Percentiles rank a stretch among this genome's conserved stretches.
Conservation (phyloP, 495 filamentous ascomycete species). For the Neurospora sp. region DNA sequence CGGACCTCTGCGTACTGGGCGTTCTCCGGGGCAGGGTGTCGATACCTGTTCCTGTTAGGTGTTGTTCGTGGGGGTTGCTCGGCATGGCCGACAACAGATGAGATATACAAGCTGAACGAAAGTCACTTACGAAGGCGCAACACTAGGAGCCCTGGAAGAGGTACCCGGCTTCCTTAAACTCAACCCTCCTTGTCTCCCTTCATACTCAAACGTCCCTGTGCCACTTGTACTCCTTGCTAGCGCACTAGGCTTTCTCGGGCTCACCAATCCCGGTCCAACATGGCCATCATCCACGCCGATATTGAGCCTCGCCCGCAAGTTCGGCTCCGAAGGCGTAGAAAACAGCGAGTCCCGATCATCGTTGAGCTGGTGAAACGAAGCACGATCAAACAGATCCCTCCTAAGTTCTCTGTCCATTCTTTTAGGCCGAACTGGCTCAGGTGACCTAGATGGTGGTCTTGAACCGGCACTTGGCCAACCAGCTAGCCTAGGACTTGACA, state of each 20-base stretch:
- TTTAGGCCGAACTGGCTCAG: neutral
- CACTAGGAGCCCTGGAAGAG: neutral
- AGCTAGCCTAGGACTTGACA: constrained; percentile 1
- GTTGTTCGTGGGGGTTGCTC: neutral
- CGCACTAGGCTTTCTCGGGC: neutral
- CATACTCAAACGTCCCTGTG: neutral
- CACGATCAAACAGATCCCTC: neutral
- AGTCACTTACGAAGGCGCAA: constrained; percentile 6
- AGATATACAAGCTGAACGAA: neutral
- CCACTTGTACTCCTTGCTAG: neutral
- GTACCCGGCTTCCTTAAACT: neutral
- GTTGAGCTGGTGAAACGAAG: neutral
- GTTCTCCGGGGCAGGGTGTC: neutral
- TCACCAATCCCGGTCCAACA: neutral
- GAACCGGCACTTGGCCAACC: constrained; percentile 4
- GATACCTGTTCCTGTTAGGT: constrained; percentile 1
- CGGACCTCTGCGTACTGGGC: constrained; percentile 18
- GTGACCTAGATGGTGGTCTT: neutral
- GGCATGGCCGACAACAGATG: neutral
- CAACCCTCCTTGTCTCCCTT: neutral
- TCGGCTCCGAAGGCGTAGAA: neutral
- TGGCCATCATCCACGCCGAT: neutral
- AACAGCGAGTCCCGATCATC: neutral
- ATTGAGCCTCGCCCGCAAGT: neutral
- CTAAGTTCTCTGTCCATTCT: neutral